Evolutionary conservation across 2,329 filamentous ascomycete species (phyloP).

Genomic region (Neoascochyta sp.): DNA sequence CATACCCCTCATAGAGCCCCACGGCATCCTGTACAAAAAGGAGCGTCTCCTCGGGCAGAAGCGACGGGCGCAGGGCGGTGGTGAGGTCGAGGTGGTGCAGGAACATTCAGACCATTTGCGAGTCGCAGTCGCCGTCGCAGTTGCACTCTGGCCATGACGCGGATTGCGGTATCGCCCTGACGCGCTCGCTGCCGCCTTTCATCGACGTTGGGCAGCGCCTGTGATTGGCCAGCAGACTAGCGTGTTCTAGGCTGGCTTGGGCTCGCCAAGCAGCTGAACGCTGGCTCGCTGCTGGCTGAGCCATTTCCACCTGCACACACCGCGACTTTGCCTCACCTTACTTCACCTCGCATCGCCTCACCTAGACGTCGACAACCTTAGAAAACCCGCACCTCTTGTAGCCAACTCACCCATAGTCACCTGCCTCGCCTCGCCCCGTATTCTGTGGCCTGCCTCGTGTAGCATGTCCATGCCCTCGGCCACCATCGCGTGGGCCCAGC

Average conservation of each 20-base stretch:
- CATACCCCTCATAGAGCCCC: constrained; percentile 93
- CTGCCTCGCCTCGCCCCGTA: constrained; percentile 3
- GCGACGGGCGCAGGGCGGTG: constrained; percentile 86
- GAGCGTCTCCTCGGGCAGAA: constrained; percentile 88
- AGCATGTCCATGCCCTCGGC: constrained; percentile 30
- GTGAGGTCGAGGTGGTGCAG: constrained; percentile 93
- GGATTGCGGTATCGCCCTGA: too few relatives aligned
- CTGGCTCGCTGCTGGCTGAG: too few relatives aligned
- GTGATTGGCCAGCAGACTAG: too few relatives aligned
- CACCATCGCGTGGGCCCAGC: constrained; percentile 23
- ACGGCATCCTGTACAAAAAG: constrained; percentile 97
- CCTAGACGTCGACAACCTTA: constrained; percentile 1
- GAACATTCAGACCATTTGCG: constrained; percentile 72
- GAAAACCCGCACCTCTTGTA: constrained; percentile 5
- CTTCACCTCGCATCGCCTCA: constrained; percentile 3
- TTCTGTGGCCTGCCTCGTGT: constrained; percentile 3
- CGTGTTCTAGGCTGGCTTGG: too few relatives aligned
- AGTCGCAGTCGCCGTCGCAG: too few relatives aligned
- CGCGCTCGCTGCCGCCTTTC: too few relatives aligned
- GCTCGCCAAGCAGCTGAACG: too few relatives aligned
- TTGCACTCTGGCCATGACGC: too few relatives aligned
- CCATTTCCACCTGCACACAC: constrained; percentile 18
- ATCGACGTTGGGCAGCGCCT: too few relatives aligned
- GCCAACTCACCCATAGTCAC: constrained; percentile 15
- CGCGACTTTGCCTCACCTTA: constrained; percentile 7